Evolutionary conservation across 2,329 filamentous ascomycete species (phyloP), one percentile per base, ranked within the genome.

Genomic region (Massarina eburnea): DNA sequence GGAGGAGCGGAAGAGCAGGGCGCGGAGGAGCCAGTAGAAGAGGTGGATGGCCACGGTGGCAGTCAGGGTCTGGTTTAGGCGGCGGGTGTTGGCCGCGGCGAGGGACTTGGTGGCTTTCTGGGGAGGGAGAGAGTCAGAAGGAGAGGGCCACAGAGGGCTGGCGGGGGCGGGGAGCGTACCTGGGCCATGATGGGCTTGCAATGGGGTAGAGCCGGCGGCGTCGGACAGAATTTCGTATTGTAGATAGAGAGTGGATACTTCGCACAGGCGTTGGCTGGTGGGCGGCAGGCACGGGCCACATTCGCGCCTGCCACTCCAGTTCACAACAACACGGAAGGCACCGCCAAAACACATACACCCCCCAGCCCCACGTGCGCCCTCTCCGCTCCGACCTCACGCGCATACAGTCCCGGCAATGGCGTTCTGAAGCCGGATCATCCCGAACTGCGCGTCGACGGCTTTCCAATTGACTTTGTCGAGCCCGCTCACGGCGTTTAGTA

Each of bases 41-140:
- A 70, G 63, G 69, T 97, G 91, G 64, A 95, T 75, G 55, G 75
- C 64, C 50, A 89, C 76, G 36, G 89, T 85, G 51, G 88, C 86
- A 44, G 89, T 76, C 70, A 96, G 92, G 20, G 94, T 89, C 64
- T 84, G 89, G 66, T 86, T 88, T 37, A 99, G 84, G 34, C 87
- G 79, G 26, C 82, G 76, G 37, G 82, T 77, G 71, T 97, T 97
- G 73, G 86, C 83, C 58, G 86, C 87, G 46, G 94, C 94, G 44
- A 85, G 80, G 33, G 79, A 77, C 55, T 79, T 79, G 52, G 74
- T 73, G 45, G 76, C 73, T 78, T 78, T 78, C 75, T 78, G 21
- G 15, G 20, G 19, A 9, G 1, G 22, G 41, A 10, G 35, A 20
- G 39, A 20, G 36, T 12, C 12, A 15, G 22, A n/a, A 19, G n/a